Evolutionary conservation across 2,329 filamentous ascomycete species (phyloP), one percentile per base, ranked within the genome.

Genomic region (Diaporthe sp.): DNA sequence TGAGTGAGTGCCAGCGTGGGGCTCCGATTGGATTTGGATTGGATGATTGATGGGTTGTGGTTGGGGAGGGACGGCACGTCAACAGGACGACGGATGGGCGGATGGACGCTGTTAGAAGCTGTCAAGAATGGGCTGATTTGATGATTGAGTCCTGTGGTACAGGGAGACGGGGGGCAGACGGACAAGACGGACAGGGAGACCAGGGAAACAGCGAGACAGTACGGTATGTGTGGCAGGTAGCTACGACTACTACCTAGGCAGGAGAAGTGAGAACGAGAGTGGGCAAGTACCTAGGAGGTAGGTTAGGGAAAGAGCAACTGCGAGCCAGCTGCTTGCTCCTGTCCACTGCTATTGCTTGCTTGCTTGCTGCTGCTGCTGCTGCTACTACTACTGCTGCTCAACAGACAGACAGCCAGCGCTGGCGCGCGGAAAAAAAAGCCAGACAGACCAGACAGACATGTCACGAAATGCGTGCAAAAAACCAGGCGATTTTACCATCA

Each of bases 401-500:
- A 40, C 67, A 57, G 33, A 30, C 33, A 17, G 10, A 30, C 33
- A 25, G 38, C 69, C 57, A 52, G 47, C 33, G 33, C 69, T n/a
- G n/a, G n/a, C n/a, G n/a, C 22, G 35, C 28, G 33, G 15, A 57
- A 35, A 45, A n/a, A 57, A 35, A 45, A 54, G 55, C 30, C 45
- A 52, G 33, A 50, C 30, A 38, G 45, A 67, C 64, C 42, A 50
- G 45, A 38, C 64, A 52, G 35, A 61, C 33, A 64, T 72, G 69
- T 72, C 69, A 72, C 33, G 69, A 61, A 52, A 54, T 61, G 58
- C 10, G 15, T 22, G 30, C 60, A 60, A 66, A 72, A 72, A 72
- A 72, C 45, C 70, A 66, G 58, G 70, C 70, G 57, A 72, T 72
- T 72, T 61, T 55, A 61, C 58, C 60, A 54, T 60, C 57, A 72